Evolutionary conservation across 2,329 filamentous ascomycete species (phyloP).

Genomic region (Clarireedia sp.): DNA sequence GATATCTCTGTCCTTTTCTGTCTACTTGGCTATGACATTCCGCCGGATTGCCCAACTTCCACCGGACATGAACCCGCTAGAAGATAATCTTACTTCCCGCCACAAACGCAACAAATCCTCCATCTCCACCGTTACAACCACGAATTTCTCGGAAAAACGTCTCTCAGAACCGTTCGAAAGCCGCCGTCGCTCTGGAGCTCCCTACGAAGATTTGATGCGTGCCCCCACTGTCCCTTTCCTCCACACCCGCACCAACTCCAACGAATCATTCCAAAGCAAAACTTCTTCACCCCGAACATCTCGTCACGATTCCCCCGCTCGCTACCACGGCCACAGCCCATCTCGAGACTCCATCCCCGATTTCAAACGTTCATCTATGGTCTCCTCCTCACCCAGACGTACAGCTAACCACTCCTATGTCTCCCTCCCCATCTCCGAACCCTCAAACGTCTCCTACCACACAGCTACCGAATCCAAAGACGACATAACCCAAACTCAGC

Average conservation of each 20-base stretch:
- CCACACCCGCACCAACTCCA: slow-evolving; percentile 63
- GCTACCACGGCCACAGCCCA: slow-evolving; percentile 43
- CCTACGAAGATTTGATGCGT: slow-evolving; percentile 39
- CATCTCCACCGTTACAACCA: slow-evolving; percentile 26
- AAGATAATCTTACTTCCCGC: slow-evolving; percentile 73
- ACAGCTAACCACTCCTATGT: slow-evolving; percentile 44
- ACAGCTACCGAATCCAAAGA: neutral
- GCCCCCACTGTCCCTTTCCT: slow-evolving; percentile 65
- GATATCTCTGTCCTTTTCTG: slow-evolving; percentile 59
- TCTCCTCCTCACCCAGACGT: slow-evolving; percentile 26
- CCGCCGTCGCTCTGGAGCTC: slow-evolving; percentile 36
- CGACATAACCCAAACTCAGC: neutral
- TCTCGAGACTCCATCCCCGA: slow-evolving; percentile 38
- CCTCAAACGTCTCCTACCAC: slow-evolving; percentile 18
- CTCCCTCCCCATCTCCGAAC: slow-evolving; percentile 41
- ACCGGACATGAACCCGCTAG: slow-evolving; percentile 91
- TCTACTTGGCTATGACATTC: slow-evolving; percentile 74
- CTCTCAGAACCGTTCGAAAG: slow-evolving; percentile 39
- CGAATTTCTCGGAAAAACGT: slow-evolving; percentile 48
- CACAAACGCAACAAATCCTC: slow-evolving; percentile 68
- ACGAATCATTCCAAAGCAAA: slow-evolving; percentile 46
- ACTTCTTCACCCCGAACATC: slow-evolving; percentile 47
- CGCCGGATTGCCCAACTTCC: slow-evolving; percentile 73
- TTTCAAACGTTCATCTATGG: slow-evolving; percentile 39
- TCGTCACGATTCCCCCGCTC: slow-evolving; percentile 44